Percentiles rank a stretch among this genome's conserved stretches.
Conservation (phyloP, 192 early-diverging fungal genomes). For the Backusella australiensis region DNA sequence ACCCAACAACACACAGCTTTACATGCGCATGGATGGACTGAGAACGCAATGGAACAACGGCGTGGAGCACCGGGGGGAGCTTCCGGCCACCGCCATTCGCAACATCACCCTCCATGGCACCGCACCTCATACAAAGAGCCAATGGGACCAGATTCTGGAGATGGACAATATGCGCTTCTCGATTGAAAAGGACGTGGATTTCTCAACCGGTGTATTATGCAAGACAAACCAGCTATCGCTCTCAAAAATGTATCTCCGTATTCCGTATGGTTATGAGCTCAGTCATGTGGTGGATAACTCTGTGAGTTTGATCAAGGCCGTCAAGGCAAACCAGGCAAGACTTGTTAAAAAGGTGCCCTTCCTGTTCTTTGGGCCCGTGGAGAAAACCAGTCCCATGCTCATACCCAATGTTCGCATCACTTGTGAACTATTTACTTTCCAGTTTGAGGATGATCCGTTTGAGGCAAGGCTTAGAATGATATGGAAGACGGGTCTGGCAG, state of each 20-base stretch:
- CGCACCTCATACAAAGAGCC: neutral
- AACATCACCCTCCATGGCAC: conserved; percentile 25
- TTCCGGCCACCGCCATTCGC: conserved; percentile 11
- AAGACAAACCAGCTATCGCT: conserved; percentile 1
- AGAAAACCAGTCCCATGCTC: conserved; percentile 21
- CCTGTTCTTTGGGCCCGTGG: conserved; percentile 18
- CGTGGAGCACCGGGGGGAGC: neutral
- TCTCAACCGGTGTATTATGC: neutral
- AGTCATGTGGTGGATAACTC: conserved; percentile 38
- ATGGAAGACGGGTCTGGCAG: conserved; percentile 33
- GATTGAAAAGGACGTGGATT: neutral
- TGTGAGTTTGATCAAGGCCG: conserved; percentile 29
- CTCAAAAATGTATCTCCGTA: conserved; percentile 29
- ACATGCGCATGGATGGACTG: conserved; percentile 23
- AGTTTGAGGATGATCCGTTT: conserved; percentile 47
- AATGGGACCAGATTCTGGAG: conserved; percentile 41
- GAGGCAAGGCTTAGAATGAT: conserved; percentile 35
- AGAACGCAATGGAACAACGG: conserved; percentile 7
- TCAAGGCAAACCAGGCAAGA: conserved; percentile 26
- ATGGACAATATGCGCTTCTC: conserved; percentile 26
- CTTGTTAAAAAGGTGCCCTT: conserved; percentile 23
- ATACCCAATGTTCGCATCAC: conserved; percentile 29
- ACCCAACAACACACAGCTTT: conserved; percentile 18
- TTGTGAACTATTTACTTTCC: conserved; percentile 30
- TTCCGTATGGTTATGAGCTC: conserved; percentile 37